Base-by-base conservation (phyloP, 306 rosid genomes). In the Acmispon strigosus region DNA sequence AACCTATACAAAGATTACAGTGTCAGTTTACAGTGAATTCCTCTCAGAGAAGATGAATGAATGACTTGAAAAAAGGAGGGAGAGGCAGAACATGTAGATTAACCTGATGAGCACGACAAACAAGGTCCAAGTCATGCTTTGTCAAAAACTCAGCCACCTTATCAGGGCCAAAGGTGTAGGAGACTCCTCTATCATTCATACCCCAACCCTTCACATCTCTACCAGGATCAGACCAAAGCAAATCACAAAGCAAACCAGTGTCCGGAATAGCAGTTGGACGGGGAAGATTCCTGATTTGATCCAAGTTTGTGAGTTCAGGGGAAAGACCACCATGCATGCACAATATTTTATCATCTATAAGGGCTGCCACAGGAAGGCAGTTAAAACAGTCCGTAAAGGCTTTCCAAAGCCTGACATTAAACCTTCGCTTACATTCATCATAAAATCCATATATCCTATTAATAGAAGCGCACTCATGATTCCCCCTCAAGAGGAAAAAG, bases 261-360 rank as follows among this genome's bases (percentile, higher is more conserved):
- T 92, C 98, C 0, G 98, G 98, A 79, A 92, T 65, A 27, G 82
- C 86, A 52, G 85, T 85, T 9, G 98, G 96, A 71, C 98, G 98
- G 39, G 87, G 50, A 17, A 92, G 70, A 69, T 66, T 81, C 78
- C 98, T 76, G 78, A 92, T 87, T 77, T 89, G 89, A 77, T 92
- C 96, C 83, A 92, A 83, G 75, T 86, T 79, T 24, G 83, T 62
- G 48, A 92, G 81, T 70, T 89, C 98, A 44, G 98, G 96, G 56
- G 98, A 92, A 67, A 92, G 98, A 70, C 98, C 98, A 78, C 98
- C 98, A 74, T 92, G 98, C 98, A 92, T 89, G 83, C 98, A 92
- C 81, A 92, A 82, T 73, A 92, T 92, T 62, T 88, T 92, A 82
- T 92, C 96, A 70, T 89, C 96, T 70, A 92, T 79, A 69, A 92